Conservation (phyloP, 2,329 filamentous ascomycete species). For the Leptosphaerulina australis region DNA sequence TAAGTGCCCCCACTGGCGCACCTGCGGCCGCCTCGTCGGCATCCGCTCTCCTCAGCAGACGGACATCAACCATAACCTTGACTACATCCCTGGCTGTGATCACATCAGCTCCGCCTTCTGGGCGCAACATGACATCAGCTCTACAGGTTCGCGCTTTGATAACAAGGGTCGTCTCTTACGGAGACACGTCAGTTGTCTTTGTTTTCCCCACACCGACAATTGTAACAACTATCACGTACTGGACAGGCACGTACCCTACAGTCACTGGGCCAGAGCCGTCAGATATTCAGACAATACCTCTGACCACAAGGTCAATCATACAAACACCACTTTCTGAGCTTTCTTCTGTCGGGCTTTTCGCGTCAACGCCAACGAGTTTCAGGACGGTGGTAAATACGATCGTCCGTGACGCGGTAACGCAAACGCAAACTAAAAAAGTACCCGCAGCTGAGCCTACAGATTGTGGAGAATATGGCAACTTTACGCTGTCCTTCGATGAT, state of each 20-base stretch:
- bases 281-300: slow-evolving; percentile 25
- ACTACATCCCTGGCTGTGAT: not conserved
- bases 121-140: not conserved
- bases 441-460: slow-evolving; percentile 23
- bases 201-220: slow-evolving; percentile 40
- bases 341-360: slow-evolving; percentile 25
- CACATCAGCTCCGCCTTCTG: not conserved
- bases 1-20: not conserved
- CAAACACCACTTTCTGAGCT: slow-evolving; percentile 32
- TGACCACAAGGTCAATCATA: slow-evolving; percentile 32
- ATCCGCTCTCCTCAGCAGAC: not conserved
- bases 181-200: slow-evolving; percentile 32
- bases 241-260: slow-evolving; percentile 40
- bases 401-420: slow-evolving; percentile 11
- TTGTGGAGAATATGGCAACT: slow-evolving; percentile 56
- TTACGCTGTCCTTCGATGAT: slow-evolving; percentile 45
- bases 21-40: not conserved
- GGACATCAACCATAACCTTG: not conserved
- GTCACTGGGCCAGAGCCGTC: slow-evolving; percentile 34
- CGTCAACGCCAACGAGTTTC: slow-evolving; percentile 19
- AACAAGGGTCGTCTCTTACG: slow-evolving; percentile 36
- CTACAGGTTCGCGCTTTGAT: slow-evolving; percentile 19
- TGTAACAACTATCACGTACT: slow-evolving; percentile 41
- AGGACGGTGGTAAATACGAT: slow-evolving; percentile 22
- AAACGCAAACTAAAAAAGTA: not conserved